Conservation (phyloP, 805 yeast species). For the Cyberlindnera mycetangii region DNA sequence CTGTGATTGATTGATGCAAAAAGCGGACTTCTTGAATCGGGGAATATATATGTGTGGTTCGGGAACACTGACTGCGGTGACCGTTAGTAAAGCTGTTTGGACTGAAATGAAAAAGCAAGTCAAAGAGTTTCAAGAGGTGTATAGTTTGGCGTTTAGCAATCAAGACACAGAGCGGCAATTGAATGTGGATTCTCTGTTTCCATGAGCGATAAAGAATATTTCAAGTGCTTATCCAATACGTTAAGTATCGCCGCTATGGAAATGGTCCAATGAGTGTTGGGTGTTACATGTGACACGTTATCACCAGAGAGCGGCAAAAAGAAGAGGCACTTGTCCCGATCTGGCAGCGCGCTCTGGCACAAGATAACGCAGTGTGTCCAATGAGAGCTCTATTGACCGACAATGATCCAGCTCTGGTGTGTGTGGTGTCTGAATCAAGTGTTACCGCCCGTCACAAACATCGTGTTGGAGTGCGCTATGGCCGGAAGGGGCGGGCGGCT, state of each 20-base stretch:
- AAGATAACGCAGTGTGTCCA: neutral
- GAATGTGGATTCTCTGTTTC: no score
- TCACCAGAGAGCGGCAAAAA: neutral
- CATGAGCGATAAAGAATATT: no score
- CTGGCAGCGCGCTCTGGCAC: neutral
- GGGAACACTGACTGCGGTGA: neutral
- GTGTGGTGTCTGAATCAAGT: no score
- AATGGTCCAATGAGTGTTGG: neutral
- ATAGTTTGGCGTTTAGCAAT: no score
- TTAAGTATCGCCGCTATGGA: neutral
- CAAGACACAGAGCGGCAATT: no score
- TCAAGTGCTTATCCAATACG: no score
- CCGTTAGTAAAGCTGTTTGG: neutral
- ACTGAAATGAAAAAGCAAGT: neutral
- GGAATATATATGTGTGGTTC: neutral
- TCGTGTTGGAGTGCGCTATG: neutral
- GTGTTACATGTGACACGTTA: neutral
- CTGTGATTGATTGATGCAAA: neutral
- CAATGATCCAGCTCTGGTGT: no score
- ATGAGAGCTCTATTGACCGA: no score
- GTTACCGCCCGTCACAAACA: neutral
- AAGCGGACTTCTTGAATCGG: neutral
- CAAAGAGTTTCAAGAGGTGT: no score
- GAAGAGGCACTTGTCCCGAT: neutral
- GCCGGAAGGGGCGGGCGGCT: neutral